Percentiles rank a stretch among this genome's conserved stretches.
Evolutionary conservation across 2,329 filamentous ascomycete species (phyloP).

Genomic region (Diaporthe helianthi): DNA sequence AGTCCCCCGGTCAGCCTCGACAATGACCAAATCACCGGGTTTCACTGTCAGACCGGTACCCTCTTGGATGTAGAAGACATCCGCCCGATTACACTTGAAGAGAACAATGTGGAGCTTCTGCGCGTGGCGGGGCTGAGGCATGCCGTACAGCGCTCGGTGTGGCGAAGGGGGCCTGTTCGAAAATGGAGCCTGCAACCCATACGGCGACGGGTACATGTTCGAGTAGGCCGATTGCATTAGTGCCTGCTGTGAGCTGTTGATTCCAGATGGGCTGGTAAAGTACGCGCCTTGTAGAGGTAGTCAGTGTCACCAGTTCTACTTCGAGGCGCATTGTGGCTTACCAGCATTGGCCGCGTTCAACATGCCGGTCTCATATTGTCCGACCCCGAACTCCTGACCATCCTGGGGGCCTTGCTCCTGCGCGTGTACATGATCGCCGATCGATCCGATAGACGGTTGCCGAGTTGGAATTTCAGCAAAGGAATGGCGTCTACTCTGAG

Average conservation of each 20-base stretch:
- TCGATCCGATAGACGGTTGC: conserved; percentile 68
- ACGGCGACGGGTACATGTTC: conserved; percentile 55
- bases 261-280: conserved; percentile 44
- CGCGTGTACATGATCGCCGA: conserved; percentile 57
- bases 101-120: conserved; percentile 87
- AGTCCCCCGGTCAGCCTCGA: conserved; percentile 94
- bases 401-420: conserved; percentile 57
- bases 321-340: conserved; percentile 39
- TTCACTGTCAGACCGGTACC: conserved; percentile 91
- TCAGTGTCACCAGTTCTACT: conserved; percentile 39
- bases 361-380: conserved; percentile 48
- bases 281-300: conserved; percentile 45
- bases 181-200: conserved; percentile 53
- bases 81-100: conserved; percentile 94
- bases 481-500: conserved; percentile 80
- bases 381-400: conserved; percentile 50
- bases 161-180: conserved; percentile 64
- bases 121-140: conserved; percentile 67
- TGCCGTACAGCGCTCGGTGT: conserved; percentile 66
- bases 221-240: conserved; percentile 48
- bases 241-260: conserved; percentile 45
- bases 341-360: conserved; percentile 45
- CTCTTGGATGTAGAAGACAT: conserved; percentile 97
- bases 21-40: conserved; percentile 92
- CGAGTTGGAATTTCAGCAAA: conserved; percentile 74